Percentiles rank a stretch among this genome's conserved stretches.
Evolutionary conservation across 129 eudicot genomes (phyloP).

Genomic region (Saposhnikovia divaricata): DNA sequence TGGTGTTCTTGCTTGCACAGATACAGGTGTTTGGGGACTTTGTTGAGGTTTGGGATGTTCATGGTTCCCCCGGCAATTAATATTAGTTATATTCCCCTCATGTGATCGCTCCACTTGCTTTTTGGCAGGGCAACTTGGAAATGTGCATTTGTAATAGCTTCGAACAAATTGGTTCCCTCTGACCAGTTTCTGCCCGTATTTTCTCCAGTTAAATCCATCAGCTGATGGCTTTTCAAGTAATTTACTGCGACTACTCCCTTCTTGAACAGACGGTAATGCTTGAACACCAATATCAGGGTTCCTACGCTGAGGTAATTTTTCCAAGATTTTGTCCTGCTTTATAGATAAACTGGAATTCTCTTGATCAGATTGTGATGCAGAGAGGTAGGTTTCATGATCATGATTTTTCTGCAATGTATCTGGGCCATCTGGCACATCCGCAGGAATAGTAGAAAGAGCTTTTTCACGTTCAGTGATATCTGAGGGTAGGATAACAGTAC

Average conservation of each 20-base stretch:
- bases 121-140: constrained; percentile 57
- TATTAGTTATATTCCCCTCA: constrained; percentile 65
- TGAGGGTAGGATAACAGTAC: constrained; percentile 17
- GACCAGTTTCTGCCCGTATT: constrained; percentile 82
- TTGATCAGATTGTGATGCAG: constrained; percentile 24
- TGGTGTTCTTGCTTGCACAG: constrained; percentile 39
- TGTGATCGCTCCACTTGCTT: constrained; percentile 86
- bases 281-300: constrained; percentile 45
- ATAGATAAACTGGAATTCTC: constrained; percentile 15
- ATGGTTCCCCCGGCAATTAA: constrained; percentile 64
- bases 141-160: constrained; percentile 89
- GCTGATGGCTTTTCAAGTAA: constrained; percentile 61
- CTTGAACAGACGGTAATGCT: constrained; percentile 36
- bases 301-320: constrained; percentile 51
- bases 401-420: constrained; percentile 21
- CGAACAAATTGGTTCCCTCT: constrained; percentile 70
- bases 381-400: constrained; percentile 11
- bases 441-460: constrained; percentile 1
- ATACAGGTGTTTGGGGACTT: constrained; percentile 35
- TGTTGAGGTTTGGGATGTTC: constrained; percentile 64
- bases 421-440: constrained; percentile 9
- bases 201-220: constrained; percentile 88
- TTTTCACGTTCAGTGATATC: constrained; percentile 22
- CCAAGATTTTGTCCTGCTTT: constrained; percentile 46
- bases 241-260: constrained; percentile 30